phyloP scores from a whole-genome alignment of 2,329 filamentous ascomycete species.

The Aspergillus melleus region DNA sequence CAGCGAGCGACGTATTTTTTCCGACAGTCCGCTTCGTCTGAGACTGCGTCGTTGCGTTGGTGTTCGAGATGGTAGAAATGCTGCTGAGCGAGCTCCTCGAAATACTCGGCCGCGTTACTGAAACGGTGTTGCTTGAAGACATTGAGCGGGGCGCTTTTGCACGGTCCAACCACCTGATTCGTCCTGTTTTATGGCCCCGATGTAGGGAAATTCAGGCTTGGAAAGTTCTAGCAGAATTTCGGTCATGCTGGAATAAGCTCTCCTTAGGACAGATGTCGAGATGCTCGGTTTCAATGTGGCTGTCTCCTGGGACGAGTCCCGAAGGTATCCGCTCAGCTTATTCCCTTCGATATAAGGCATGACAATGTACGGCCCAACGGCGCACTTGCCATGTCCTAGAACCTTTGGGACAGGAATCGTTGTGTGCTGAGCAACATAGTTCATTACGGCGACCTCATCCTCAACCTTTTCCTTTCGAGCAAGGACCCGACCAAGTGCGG shows the following conservation, averaged over 20 bases:
- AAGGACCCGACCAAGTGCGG: conserved; percentile 25
- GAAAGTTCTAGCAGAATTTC: conserved; percentile 28
- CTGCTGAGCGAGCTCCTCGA: not conserved
- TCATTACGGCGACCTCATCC: conserved; percentile 28
- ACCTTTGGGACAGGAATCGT: conserved; percentile 26
- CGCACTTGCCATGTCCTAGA: conserved; percentile 21
- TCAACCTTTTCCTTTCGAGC: conserved; percentile 31
- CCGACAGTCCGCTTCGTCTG: not conserved
- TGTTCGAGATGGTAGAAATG: not conserved
- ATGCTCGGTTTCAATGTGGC: conserved; percentile 19
- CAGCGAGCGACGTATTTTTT: not conserved
- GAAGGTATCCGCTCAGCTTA: conserved; percentile 23
- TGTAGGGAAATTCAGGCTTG: conserved; percentile 24
- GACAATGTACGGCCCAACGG: conserved; percentile 26
- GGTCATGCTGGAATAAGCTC: conserved; percentile 26
- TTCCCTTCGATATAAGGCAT: conserved; percentile 25
- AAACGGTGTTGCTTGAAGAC: not conserved
- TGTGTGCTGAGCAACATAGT: conserved; percentile 26
- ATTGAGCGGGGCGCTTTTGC: conserved; percentile 9
- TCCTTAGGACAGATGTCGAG: conserved; percentile 17
- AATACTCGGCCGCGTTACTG: not conserved
- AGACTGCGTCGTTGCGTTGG: not conserved
- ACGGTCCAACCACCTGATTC: conserved; percentile 17
- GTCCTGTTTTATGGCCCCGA: conserved; percentile 22
- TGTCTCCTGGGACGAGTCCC: conserved; percentile 16